Conservation (phyloP, 257 asterid genomes). For the Solanum pimpinellifolium region DNA sequence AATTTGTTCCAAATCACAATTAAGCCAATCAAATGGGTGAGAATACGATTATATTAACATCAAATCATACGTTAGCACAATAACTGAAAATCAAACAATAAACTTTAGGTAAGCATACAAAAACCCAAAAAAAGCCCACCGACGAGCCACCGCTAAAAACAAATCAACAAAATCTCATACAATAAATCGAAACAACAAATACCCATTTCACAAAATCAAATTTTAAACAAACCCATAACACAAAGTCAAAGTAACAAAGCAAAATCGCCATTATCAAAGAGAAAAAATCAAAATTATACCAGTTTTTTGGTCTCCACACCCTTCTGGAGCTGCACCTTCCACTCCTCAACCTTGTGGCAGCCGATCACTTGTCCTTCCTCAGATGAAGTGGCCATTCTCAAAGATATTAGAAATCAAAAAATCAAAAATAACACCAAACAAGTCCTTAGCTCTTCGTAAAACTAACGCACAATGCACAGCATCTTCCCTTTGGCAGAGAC, state of each 20-base stretch:
- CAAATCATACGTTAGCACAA: neutral
- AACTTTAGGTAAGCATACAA: neutral
- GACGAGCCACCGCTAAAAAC: neutral
- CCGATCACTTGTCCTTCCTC: conserved; percentile 73
- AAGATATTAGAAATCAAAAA: neutral
- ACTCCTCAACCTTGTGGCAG: conserved; percentile 49
- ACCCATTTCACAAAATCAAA: neutral
- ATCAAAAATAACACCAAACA: neutral
- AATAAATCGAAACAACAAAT: neutral
- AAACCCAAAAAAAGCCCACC: neutral
- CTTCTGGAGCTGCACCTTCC: conserved; percentile 24
- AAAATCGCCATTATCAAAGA: neutral
- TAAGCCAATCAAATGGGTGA: neutral
- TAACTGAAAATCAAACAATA: neutral
- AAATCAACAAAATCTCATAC: neutral
- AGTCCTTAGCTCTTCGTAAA: neutral
- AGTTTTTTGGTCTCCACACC: conserved; percentile 37
- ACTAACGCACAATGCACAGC: neutral
- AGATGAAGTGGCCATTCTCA: conserved; percentile 22
- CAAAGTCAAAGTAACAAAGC: neutral
- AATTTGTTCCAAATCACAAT: neutral
- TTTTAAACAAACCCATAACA: neutral
- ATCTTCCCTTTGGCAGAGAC: neutral
- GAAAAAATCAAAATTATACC: conserved; percentile 14
- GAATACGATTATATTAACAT: neutral